Evolutionary conservation across 1,284 basidiomycete species (phyloP).

Genomic region (Moesziomyces globuligerus): DNA sequence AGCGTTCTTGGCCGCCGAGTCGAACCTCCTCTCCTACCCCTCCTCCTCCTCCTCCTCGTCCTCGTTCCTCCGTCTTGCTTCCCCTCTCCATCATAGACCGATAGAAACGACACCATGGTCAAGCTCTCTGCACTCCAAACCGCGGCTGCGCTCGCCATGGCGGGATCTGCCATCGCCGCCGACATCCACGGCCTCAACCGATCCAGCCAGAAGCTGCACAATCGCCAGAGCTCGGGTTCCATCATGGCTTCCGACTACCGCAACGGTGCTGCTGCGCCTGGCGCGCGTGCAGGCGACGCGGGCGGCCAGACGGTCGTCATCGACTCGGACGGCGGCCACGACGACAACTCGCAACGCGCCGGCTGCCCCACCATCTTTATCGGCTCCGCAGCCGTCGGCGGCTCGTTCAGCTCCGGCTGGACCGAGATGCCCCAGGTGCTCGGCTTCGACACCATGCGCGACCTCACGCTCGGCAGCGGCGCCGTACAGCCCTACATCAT

Average conservation of each 20-base stretch:
- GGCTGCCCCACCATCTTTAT: conserved; percentile 60
- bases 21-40: too few relatives aligned
- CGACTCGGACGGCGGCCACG: conserved; percentile 45
- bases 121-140: conserved; percentile 12
- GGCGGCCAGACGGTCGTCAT: conserved; percentile 57
- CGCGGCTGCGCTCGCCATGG: conserved; percentile 24
- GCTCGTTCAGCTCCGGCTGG: conserved; percentile 52
- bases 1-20: too few relatives aligned
- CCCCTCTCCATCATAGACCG: not conserved
- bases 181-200: conserved; percentile 9
- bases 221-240: conserved; percentile 41
- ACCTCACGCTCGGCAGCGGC: conserved; percentile 37
- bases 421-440: conserved; percentile 55
- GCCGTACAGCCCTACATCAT: conserved; percentile 54
- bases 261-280: conserved; percentile 55
- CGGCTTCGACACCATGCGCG: conserved; percentile 59
- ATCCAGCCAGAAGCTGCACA: conserved; percentile 9
- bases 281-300: conserved; percentile 46
- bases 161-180: conserved; percentile 23
- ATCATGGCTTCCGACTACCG: conserved; percentile 50
- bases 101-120: conserved; percentile 13
- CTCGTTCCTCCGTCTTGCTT: not conserved
- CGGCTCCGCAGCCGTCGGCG: conserved; percentile 53
- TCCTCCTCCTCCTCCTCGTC: too few relatives aligned
- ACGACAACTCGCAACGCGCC: conserved; percentile 54